phyloP scores from a whole-genome alignment of 345 rosid species.

The Ricinus communis region DNA sequence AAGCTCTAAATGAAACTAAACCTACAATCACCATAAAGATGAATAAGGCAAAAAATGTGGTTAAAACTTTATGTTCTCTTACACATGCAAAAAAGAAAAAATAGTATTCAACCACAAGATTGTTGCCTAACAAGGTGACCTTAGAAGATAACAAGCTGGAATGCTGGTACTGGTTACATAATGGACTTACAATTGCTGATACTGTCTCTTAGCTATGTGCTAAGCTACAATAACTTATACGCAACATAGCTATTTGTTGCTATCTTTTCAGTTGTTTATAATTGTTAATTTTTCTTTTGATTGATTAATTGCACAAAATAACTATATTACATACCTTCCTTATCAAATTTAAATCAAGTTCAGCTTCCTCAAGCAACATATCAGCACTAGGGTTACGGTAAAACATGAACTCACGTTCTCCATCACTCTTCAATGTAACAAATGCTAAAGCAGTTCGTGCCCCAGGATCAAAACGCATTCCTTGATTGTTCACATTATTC shows the following conservation, averaged over 20 bases:
- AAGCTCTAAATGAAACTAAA: not conserved
- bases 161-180: not conserved
- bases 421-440: conserved; percentile 79
- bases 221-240: not conserved
- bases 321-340: conserved; percentile 52
- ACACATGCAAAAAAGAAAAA: too few relatives aligned
- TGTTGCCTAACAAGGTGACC: not conserved
- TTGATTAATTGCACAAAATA: not conserved
- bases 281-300: conserved; percentile 5
- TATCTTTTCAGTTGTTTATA: not conserved
- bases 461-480: conserved; percentile 86
- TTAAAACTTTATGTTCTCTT: too few relatives aligned
- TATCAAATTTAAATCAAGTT: conserved; percentile 80
- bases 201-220: not conserved
- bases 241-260: not conserved
- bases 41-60: too few relatives aligned
- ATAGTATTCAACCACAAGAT: too few relatives aligned
- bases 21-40: not conserved
- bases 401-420: conserved; percentile 98
- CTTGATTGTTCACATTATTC: conserved; percentile 78
- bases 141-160: not conserved
- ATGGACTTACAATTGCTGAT: too few relatives aligned
- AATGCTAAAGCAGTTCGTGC: conserved; percentile 96
- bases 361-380: conserved; percentile 79
- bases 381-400: conserved; percentile 98